phyloP scores from a whole-genome alignment of 495 filamentous ascomycete species.

The Ascobolus immersus region DNA sequence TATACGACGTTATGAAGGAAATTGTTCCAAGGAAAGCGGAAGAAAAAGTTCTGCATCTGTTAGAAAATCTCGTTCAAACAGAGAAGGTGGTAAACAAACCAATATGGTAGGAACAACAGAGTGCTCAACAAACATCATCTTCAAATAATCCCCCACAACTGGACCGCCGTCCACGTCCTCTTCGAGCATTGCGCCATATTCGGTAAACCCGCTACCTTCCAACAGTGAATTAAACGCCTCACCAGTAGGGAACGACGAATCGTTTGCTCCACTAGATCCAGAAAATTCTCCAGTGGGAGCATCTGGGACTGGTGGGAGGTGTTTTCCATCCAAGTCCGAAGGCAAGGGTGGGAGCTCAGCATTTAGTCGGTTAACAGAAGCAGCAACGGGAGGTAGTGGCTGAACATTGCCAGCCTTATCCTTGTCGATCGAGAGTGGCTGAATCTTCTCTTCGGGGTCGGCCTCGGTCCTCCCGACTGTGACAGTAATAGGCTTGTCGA shows the following conservation, averaged over 20 bases:
- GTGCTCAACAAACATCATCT: slow-evolving; percentile 90
- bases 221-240: too few relatives aligned
- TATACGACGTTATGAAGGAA: slow-evolving; percentile 99
- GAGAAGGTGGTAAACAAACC: slow-evolving; percentile 26
- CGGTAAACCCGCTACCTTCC: slow-evolving; percentile 14
- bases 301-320: slow-evolving; percentile 9
- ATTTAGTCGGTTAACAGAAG: slow-evolving; percentile 9
- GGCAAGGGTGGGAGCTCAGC: slow-evolving; percentile 15
- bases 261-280: too few relatives aligned
- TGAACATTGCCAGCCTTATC: too few relatives aligned
- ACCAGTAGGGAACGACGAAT: too few relatives aligned
- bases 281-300: slow-evolving; percentile 8
- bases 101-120: slow-evolving; percentile 86
- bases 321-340: slow-evolving; percentile 7
- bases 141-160: slow-evolving; percentile 90
- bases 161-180: slow-evolving; percentile 44
- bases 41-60: slow-evolving; percentile 59
- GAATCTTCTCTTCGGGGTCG: too few relatives aligned
- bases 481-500: too few relatives aligned
- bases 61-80: slow-evolving; percentile 1
- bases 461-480: too few relatives aligned
- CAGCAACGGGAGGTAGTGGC: too few relatives aligned
- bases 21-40: slow-evolving; percentile 98
- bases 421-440: too few relatives aligned
- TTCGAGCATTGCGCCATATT: slow-evolving; percentile 22